Conservation (phyloP, 208 protist species). For the Ichthyophonus hoferi region DNA sequence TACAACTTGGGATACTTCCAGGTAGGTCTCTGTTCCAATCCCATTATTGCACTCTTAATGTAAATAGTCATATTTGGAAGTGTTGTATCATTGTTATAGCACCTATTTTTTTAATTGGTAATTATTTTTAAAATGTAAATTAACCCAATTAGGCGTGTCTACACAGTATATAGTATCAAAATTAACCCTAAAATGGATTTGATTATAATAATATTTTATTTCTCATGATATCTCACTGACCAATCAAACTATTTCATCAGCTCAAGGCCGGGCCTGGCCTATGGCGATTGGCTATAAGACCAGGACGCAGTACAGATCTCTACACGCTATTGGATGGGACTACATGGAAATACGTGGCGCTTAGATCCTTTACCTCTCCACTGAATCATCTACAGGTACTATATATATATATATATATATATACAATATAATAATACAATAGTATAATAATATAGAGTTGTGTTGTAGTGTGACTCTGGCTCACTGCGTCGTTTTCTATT, state of each 20-base stretch:
- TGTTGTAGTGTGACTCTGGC: not conserved
- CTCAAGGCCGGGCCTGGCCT: slow-evolving; percentile 14
- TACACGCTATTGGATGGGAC: not conserved
- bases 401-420: slow-evolving; percentile 8
- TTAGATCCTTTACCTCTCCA: not conserved
- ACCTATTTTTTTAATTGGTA: no score
- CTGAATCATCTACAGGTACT: not conserved
- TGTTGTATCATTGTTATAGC: no score
- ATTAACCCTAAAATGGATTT: no score
- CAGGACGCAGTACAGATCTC: not conserved
- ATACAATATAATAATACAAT: not conserved
- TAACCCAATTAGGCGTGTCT: no score
- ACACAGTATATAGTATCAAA: no score
- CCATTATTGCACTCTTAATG: no score
- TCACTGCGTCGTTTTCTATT: not conserved
- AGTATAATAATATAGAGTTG: not conserved
- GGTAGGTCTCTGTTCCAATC: no score
- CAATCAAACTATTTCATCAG: not conserved
- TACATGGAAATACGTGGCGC: not conserved
- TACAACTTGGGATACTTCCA: slow-evolving; percentile 28
- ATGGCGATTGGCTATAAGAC: slow-evolving; percentile 5
- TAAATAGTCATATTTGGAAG: no score
- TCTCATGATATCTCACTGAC: no score
- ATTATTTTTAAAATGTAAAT: no score
- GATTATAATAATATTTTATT: no score